Base-by-base conservation (phyloP, 1,139 yeast genomes). In the Yamadazyma atlantica region DNA sequence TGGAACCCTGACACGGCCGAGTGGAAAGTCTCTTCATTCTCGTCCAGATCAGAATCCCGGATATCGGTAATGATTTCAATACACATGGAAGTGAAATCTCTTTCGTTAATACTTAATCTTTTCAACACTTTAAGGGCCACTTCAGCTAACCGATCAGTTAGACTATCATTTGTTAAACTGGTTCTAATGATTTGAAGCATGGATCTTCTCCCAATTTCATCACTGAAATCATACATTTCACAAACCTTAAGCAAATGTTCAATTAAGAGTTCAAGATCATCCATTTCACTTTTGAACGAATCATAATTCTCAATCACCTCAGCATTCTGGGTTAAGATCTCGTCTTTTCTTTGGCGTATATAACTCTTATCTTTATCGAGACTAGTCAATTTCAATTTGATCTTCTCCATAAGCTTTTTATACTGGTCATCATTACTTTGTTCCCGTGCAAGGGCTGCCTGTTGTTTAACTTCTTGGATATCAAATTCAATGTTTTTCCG, bases 31-130 rank as follows among this genome's bases (percentile, higher is more conserved):
- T 62, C 65, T 27, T 66, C 72, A 26, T 60, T 60, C 29, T 68
- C 73, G 37, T 60, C 64, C 39, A 73, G 65, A 33, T 74, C 83
- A 7, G 82, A 75, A 58, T 88, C 96, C 55, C 89, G 75, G 32
- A 89, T 72, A 67, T 90, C 97, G 27, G 89, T 82, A 28, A 89
- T 81, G 16, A 88, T 78, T 66, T 90, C 97, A n/a, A 85, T 79
- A 14, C 87, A 75, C 79, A 88, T 84, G 29, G 86, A 78, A 16
- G 87, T 78, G 56, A 89, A 89, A 62, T 90, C 96, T 41, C 82
- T 76, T 52, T 88, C 96, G 55, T 76, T 85, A 29, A 84, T 80
- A 1, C 95, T 84, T 15, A 87, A 65, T 49, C 78, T 83, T 34
- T 80, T 72, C 48, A 90, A 70, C 2, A 88, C 86, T 37, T 77